Base-by-base conservation (phyloP, 768 basidiomycete genomes). In the Lactifluus pinguis region DNA sequence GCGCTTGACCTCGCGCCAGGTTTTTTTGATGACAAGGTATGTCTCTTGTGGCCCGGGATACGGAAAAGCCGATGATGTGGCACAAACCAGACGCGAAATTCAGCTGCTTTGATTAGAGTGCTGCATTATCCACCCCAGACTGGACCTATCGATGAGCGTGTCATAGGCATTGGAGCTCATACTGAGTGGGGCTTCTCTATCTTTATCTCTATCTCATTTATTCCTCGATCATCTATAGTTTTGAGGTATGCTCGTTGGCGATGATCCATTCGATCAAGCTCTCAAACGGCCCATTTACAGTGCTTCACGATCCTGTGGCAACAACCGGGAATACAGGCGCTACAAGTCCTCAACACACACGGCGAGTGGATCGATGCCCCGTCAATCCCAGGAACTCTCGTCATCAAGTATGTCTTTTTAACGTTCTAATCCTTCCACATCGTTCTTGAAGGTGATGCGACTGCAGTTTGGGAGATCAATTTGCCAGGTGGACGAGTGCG, bases 271-370 rank as follows among this genome's bases (percentile, higher is more conserved):
- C 30, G 7, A 15, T 42, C 21, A 19, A 49, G 14, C 19, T 14
- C 25, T 64, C 13, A 49, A 36, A 9, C 2, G n/a, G 53, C 8
- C 5, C 6, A 4, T 14, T 6, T 41, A 21, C 54, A 92, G 86
- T 89, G 88, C 69, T 92, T 94, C 71, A 93, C 92, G 0, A 87
- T 95, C 41, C 79, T 97, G 2, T 89, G 85, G 82, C 85, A 92
- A 76, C 82, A 90, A 65, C 82, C 84, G 0, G 81, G 72, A 1
- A 81, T 87, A 14, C 84, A 85, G 66, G 88, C 86, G 0, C 77
- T 97, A 5, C 92, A 97, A 70, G 84, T 95, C 11, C 76, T 87
- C 57, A 95, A 95, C 74, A 71, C 83, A 0, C 75, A 83, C 38
- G 83, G 84, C 10, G 73, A 82, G 63, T 97, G 94, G 94, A 83